phyloP scores from a whole-genome alignment of 2,329 filamentous ascomycete genomes.

The Ceratocystis harringtonii region DNA sequence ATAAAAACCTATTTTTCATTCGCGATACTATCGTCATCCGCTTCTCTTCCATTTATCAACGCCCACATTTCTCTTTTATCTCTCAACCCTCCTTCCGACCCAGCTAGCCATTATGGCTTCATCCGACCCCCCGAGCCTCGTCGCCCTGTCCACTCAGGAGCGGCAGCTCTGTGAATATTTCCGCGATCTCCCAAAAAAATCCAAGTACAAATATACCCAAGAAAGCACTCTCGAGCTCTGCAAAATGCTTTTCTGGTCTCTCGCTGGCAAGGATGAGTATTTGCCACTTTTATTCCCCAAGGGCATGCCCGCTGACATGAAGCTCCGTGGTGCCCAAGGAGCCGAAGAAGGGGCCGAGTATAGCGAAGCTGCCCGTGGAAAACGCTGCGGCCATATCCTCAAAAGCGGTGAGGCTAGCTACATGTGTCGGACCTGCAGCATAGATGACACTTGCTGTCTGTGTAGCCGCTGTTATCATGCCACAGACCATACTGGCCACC shows the following conservation, averaged over 20 bases:
- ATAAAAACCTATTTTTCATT: too few species aligned
- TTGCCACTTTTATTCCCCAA: constrained; percentile 68
- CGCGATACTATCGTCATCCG: background rate
- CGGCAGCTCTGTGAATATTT: constrained; percentile 72
- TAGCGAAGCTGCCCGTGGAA: constrained; percentile 76
- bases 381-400: constrained; percentile 95
- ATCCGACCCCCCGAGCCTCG: constrained; percentile 16
- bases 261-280: constrained; percentile 62
- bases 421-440: constrained; percentile 81
- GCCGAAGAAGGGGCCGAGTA: constrained; percentile 92
- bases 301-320: constrained; percentile 46
- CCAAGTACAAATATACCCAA: constrained; percentile 61
- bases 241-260: constrained; percentile 68
- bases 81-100: background rate
- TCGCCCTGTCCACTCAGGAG: constrained; percentile 50
- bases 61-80: background rate
- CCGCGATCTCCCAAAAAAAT: constrained; percentile 57
- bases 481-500: constrained; percentile 86
- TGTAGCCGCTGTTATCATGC: constrained; percentile 91
- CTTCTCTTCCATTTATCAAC: background rate
- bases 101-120: constrained; percentile 32
- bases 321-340: constrained; percentile 73
- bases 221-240: constrained; percentile 58
- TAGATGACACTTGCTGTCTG: constrained; percentile 88
- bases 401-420: constrained; percentile 88